phyloP scores from a whole-genome alignment of 306 rosid genomes.

The Medicago lupulina region DNA sequence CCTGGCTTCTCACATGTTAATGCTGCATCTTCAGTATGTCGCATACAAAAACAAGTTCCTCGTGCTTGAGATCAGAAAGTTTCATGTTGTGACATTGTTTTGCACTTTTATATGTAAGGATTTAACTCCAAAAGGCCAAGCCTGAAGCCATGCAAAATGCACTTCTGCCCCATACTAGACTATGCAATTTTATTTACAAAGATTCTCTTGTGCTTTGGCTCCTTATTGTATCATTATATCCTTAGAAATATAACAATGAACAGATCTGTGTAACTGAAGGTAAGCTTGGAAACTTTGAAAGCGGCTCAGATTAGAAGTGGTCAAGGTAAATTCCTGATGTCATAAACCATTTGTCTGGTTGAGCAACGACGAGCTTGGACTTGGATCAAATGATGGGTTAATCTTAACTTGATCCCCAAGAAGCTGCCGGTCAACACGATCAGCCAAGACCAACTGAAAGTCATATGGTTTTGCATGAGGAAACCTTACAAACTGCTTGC shows the following conservation, averaged over 20 bases:
- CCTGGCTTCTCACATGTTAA: conserved; percentile 42
- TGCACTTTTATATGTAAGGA: conserved; percentile 33
- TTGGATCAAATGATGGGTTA: conserved; percentile 72
- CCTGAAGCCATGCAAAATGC: conserved; percentile 48
- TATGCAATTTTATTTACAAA: conserved; percentile 56
- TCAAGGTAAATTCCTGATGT: conserved; percentile 44
- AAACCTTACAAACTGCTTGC: conserved; percentile 60
- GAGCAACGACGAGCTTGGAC: conserved; percentile 66
- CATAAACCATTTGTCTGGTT: conserved; percentile 66
- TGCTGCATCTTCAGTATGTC: conserved; percentile 44
- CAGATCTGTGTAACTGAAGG: conserved; percentile 45
- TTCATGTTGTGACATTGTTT: conserved; percentile 38
- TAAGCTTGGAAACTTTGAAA: conserved; percentile 40
- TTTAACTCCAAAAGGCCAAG: no score
- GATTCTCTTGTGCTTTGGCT: conserved; percentile 50
- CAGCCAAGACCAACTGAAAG: conserved; percentile 89
- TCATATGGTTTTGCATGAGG: conserved; percentile 60
- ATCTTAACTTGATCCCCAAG: conserved; percentile 69
- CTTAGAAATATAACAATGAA: conserved; percentile 52
- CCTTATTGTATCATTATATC: conserved; percentile 61
- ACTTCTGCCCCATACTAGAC: conserved; percentile 50
- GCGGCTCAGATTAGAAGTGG: conserved; percentile 34
- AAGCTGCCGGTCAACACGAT: conserved; percentile 84
- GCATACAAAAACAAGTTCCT: conserved; percentile 43
- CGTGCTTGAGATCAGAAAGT: conserved; percentile 40